phyloP scores from a whole-genome alignment of 306 rosid genomes.

The Vicia sativa region DNA sequence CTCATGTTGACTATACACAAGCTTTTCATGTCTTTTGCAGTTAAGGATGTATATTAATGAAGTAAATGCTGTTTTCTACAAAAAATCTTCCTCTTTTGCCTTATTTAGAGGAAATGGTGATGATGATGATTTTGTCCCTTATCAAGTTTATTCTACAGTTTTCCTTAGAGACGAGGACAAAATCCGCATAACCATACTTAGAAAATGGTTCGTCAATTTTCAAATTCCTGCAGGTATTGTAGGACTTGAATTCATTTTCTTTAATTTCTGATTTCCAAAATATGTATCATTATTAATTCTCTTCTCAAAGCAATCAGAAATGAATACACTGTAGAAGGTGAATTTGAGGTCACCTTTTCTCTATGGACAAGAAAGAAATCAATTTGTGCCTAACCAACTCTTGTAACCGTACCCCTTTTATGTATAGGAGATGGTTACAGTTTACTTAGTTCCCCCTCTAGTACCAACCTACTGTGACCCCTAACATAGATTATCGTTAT shows the following conservation, averaged over 20 bases:
- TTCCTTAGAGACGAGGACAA: conserved; percentile 45
- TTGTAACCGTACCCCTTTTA: background rate
- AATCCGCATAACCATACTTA: conserved; percentile 40
- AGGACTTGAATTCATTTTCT: conserved; percentile 3
- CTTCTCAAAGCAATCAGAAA: background rate
- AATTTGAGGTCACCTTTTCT: background rate
- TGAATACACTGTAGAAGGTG: background rate
- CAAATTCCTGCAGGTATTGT: conserved; percentile 56
- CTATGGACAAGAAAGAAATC: background rate
- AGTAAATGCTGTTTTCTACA: conserved; percentile 53
- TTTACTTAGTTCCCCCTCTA: background rate
- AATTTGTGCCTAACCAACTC: background rate
- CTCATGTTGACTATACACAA: too few species aligned
- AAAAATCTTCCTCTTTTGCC: conserved; percentile 63
- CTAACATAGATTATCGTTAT: background rate
- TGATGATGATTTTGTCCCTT: conserved; percentile 47
- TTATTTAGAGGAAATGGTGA: conserved; percentile 55
- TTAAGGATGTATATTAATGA: conserved; percentile 42
- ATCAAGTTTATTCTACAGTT: conserved; percentile 52
- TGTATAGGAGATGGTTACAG: background rate
- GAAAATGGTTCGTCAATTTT: conserved; percentile 63
- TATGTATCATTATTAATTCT: background rate
- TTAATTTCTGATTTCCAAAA: background rate
- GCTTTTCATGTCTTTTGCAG: conserved; percentile 41
- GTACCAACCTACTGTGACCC: background rate